phyloP scores from a whole-genome alignment of 768 basidiomycete genomes.

The Serendipita indica region DNA sequence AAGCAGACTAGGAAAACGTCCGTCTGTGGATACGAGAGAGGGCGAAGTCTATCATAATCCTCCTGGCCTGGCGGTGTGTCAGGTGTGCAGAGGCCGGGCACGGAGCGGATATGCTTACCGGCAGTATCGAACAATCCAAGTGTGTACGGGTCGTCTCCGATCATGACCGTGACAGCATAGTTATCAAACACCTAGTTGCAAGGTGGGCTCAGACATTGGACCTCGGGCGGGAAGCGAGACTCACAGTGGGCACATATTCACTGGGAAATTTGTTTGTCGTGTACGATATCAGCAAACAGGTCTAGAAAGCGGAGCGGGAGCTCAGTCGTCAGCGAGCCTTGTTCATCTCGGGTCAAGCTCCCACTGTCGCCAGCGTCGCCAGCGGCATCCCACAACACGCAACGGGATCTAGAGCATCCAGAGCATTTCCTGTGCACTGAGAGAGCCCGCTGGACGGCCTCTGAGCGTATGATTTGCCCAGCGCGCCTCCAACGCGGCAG shows the following conservation, averaged over 20 bases:
- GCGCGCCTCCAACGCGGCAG: neutral
- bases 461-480: too few species aligned
- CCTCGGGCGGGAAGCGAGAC: constrained; percentile 25
- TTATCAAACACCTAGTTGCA: constrained; percentile 74
- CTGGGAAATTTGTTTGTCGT: constrained; percentile 97
- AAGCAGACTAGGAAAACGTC: constrained; percentile 99
- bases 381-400: too few species aligned
- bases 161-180: constrained; percentile 99
- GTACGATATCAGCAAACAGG: constrained; percentile 92
- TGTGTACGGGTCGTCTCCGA: constrained; percentile 98
- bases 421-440: too few species aligned
- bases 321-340: too few species aligned
- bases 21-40: constrained; percentile 98
- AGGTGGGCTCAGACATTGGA: constrained; percentile 12
- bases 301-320: too few species aligned
- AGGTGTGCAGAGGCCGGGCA: neutral
- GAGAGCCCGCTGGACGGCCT: too few species aligned
- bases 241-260: constrained; percentile 96
- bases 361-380: too few species aligned
- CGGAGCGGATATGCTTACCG: constrained; percentile 37
- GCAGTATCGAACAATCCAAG: constrained; percentile 98
- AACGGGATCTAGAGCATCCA: too few species aligned
- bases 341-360: too few species aligned
- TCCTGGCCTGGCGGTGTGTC: constrained; percentile 59
- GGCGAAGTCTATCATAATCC: constrained; percentile 98